phyloP scores from a whole-genome alignment of 139 green algal genomes.

The Chara braunii region DNA sequence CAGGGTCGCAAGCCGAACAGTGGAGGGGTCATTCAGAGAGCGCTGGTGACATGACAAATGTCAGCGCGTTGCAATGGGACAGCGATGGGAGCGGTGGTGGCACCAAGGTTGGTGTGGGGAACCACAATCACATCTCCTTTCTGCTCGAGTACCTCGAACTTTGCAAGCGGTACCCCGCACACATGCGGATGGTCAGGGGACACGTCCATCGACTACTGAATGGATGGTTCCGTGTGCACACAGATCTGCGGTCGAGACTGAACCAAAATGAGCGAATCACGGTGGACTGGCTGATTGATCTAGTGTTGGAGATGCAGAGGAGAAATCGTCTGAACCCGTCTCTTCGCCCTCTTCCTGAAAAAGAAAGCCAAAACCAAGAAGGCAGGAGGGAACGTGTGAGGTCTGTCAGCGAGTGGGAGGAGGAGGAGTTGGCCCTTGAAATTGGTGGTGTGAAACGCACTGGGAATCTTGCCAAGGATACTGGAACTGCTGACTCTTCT shows the following conservation, averaged over 20 bases:
- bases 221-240: constrained; percentile 76
- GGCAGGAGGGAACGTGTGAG: not conserved
- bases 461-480: no score
- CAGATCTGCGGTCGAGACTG: constrained; percentile 70
- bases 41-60: no score
- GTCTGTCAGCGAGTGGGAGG: not conserved
- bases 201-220: constrained; percentile 65
- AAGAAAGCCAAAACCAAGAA: not conserved
- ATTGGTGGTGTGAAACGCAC: no score
- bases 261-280: constrained; percentile 40
- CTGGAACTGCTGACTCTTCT: no score
- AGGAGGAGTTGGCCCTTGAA: no score
- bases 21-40: no score
- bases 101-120: no score
- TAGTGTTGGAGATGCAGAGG: constrained; percentile 24
- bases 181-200: constrained; percentile 73
- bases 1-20: no score
- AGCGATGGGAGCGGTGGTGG: not conserved
- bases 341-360: constrained; percentile 4
- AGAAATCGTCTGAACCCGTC: not conserved
- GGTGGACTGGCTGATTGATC: constrained; percentile 2
- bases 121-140: constrained; percentile 5
- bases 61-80: not conserved
- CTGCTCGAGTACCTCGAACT: constrained; percentile 76
- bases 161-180: constrained; percentile 54